A percentile compares a stretch with the other conserved stretches of the same genome.
These are phyloP conservation scores for Talaromyces borbonicus DNA, from an alignment of 495 filamentous ascomycete genomes.

Conservation along the genomic window DNA sequence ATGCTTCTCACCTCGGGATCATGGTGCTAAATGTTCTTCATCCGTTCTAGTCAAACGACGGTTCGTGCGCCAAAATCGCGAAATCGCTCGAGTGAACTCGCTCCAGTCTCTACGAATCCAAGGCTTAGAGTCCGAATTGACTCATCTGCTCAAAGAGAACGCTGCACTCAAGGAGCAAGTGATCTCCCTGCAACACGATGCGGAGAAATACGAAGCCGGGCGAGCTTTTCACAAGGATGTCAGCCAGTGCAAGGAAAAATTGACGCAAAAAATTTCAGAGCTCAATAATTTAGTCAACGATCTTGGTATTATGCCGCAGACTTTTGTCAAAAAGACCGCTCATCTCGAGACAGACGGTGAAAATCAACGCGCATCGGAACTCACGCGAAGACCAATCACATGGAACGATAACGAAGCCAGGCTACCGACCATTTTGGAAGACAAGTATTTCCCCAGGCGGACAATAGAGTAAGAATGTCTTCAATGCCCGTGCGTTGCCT, in stretches of 20 bases:
- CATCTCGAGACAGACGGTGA: not conserved
- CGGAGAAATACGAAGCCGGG: slow-evolving; percentile 40
- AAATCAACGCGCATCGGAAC: not conserved
- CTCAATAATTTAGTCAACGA: slow-evolving; percentile 52
- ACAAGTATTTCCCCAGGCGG: slow-evolving; percentile 61
- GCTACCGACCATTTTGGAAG: slow-evolving; percentile 75
- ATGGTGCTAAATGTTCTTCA: too few species aligned
- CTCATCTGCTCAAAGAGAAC: slow-evolving; percentile 78
- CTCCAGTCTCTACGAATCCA: slow-evolving; percentile 85
- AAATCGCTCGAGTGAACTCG: slow-evolving; percentile 85
- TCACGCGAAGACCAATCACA: slow-evolving; percentile 9
- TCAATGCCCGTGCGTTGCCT: not conserved
- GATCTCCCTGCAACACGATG: slow-evolving; percentile 60
- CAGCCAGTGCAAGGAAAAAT: slow-evolving; percentile 53
- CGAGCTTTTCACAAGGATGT: slow-evolving; percentile 42
- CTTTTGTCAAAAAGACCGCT: slow-evolving; percentile 10
- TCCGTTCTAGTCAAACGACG: slow-evolving; percentile 59
- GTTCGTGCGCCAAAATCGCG: slow-evolving; percentile 87
- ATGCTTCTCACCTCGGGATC: too few species aligned
- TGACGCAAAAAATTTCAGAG: slow-evolving; percentile 62
- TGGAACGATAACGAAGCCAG: slow-evolving; percentile 43
- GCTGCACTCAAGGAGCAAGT: slow-evolving; percentile 71
- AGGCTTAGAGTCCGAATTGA: slow-evolving; percentile 72
- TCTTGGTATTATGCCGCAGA: slow-evolving; percentile 43
- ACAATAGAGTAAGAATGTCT: slow-evolving; percentile 57